phyloP scores from a whole-genome alignment of 495 filamentous ascomycete genomes.

The Xylaria curta region DNA sequence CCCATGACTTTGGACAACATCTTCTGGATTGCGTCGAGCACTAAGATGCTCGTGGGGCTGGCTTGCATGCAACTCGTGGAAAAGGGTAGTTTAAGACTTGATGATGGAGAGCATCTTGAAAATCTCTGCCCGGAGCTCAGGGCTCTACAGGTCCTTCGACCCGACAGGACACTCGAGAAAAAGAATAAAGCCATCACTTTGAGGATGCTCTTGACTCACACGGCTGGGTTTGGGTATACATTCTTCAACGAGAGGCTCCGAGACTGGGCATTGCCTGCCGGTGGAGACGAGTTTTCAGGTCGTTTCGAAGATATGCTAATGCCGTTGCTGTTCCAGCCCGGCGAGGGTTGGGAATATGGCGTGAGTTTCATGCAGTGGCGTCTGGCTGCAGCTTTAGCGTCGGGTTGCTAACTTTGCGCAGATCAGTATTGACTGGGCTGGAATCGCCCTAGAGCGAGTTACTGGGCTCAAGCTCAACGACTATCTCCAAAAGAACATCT shows the following conservation, averaged over 20 bases:
- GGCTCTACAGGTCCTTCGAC: conserved; percentile 27
- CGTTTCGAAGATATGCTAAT: conserved; percentile 51
- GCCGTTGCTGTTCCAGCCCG: conserved; percentile 65
- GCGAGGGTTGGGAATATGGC: conserved; percentile 63
- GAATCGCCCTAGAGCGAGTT: conserved; percentile 61
- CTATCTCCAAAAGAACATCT: conserved; percentile 62
- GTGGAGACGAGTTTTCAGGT: conserved; percentile 61
- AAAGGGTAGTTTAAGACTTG: conserved; percentile 57
- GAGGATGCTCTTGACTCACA: conserved; percentile 67
- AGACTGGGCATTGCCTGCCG: conserved; percentile 52
- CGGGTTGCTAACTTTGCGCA: conserved; percentile 26
- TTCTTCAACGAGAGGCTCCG: conserved; percentile 61
- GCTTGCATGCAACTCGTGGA: conserved; percentile 69
- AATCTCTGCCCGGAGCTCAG: conserved; percentile 24
- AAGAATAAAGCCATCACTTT: conserved; percentile 64
- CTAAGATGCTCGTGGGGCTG: conserved; percentile 60
- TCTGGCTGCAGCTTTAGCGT: not conserved
- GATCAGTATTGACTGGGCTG: conserved; percentile 67
- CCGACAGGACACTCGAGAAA: conserved; percentile 50
- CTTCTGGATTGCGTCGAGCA: conserved; percentile 66
- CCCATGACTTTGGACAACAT: conserved; percentile 58
- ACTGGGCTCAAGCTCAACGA: conserved; percentile 56
- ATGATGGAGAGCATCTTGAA: conserved; percentile 57
- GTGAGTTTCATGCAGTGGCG: conserved; percentile 42
- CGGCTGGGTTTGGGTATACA: conserved; percentile 58